Conservation (phyloP, 306 rosid species). For the Cyclanthera cordifolia region DNA sequence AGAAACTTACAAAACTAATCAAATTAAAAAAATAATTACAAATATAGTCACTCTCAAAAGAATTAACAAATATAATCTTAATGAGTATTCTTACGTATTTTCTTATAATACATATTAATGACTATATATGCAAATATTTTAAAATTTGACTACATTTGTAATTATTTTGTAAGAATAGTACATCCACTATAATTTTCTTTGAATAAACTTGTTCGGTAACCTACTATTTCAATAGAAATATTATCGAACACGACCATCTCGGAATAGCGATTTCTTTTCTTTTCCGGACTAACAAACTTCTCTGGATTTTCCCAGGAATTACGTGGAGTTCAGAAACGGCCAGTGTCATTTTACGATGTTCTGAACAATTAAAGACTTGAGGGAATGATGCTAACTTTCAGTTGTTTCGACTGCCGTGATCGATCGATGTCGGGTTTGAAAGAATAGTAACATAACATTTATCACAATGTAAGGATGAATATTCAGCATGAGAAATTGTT, state of each 20-base stretch:
- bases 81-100: too few species aligned
- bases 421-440: not conserved
- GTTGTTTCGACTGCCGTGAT: not conserved
- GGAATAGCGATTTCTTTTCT: not conserved
- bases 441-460: too few species aligned
- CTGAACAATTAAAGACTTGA: constrained; percentile 26
- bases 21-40: too few species aligned
- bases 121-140: too few species aligned
- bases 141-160: too few species aligned
- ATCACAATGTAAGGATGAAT: not conserved
- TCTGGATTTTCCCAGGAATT: constrained; percentile 42
- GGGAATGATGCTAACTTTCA: not conserved
- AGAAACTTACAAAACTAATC: too few species aligned
- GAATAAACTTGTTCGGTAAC: too few species aligned
- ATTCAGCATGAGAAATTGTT: not conserved
- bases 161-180: too few species aligned
- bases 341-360: constrained; percentile 49
- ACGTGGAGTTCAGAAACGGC: constrained; percentile 35
- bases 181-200: too few species aligned
- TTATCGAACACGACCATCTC: not conserved
- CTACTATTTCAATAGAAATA: not conserved
- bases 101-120: too few species aligned
- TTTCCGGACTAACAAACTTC: not conserved
- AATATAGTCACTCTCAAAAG: too few species aligned
- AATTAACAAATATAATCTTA: too few species aligned